A percentile compares a stretch with the other conserved stretches of the same genome.
Conservation (phyloP, 1,139 yeast genomes). For the Saccharomycopsis crataegensis region DNA sequence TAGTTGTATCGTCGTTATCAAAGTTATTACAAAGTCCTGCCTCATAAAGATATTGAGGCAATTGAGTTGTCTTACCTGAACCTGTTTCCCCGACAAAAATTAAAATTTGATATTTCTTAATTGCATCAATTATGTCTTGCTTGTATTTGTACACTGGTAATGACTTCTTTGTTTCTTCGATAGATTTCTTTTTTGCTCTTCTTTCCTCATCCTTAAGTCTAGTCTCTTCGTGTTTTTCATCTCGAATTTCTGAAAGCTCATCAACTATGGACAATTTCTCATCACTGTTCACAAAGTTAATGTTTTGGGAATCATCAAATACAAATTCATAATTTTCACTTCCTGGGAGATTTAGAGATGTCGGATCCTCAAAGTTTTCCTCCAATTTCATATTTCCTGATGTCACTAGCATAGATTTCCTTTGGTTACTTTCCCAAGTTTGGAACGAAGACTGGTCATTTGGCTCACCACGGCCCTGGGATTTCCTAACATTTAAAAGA, state of each 20-base stretch:
- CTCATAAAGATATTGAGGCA: constrained; percentile 83
- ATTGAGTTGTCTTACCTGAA: constrained; percentile 93
- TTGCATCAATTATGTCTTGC: constrained; percentile 52
- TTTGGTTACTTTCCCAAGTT: constrained; percentile 61
- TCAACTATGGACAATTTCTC: constrained; percentile 27
- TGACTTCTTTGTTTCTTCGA: constrained; percentile 44
- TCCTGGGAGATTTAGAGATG: constrained; percentile 40
- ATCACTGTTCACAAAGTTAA: constrained; percentile 50
- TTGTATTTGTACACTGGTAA: constrained; percentile 73
- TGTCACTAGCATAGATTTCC: constrained; percentile 35
- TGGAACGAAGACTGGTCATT: constrained; percentile 33
- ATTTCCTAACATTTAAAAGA: constrained; percentile 22
- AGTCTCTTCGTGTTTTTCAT: constrained; percentile 16
- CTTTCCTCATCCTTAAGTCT: constrained; percentile 26
- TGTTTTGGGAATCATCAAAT: constrained; percentile 70
- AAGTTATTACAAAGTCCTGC: constrained; percentile 56
- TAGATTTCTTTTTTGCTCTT: constrained; percentile 30
- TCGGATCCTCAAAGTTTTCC: constrained; percentile 31
- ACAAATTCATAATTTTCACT: constrained; percentile 69
- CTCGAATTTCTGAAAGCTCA: constrained; percentile 25
- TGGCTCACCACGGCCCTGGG: constrained; percentile 23
- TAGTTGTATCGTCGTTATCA: constrained; percentile 4
- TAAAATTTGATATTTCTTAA: constrained; percentile 60
- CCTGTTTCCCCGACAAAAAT: constrained; percentile 97
- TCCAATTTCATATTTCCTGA: constrained; percentile 17